Base-by-base conservation (phyloP, 305 asterid species). In the Caryopteris hybrid region DNA sequence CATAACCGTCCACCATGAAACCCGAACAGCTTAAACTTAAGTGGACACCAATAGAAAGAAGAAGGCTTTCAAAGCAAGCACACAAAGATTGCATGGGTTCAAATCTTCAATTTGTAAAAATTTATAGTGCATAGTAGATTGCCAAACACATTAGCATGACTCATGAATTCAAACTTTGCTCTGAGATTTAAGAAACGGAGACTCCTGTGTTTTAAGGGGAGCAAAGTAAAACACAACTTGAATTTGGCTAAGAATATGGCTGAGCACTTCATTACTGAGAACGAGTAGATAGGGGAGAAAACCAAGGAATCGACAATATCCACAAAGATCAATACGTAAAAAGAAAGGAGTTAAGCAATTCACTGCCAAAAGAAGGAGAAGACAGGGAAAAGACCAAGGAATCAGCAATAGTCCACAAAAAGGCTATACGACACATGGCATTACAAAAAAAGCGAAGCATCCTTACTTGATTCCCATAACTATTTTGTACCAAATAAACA, bases 391-490 rank as follows among this genome's bases (percentile, higher is more conserved):
- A 7, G 1, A 31, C 7, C 41, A 36, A 36, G 41, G 10, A 36
- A 9, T 36, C 7, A 8, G 10, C 0, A 6, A 8, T 36, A 36
- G 0, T 36, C 11, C 10, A 9, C 12, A 36, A 36, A 36, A 36
- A 10, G 7, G 0, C 41, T 6, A 36, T 36, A 48, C 59, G 58
- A 67, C 66, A 59, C 65, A 56, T 58, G 73, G 54, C 52, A 58
- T 55, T 56, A 68, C 72, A 66, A 60, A 66, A 60, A 66, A 64
- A 38, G 43, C 48, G 53, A 69, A 64, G 63, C 74, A 68, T 73
- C 73, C 58, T 63, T n/a, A 72, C 61, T 54, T 43, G 34, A 56
- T 59, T 65, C 68, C 72, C 20, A 14, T 22, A 64, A 59, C 54
- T 38, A 50, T 54, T 66, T 61, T 81, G 59, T 16, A 67, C 74